Evolutionary conservation across 2,329 filamentous ascomycete genomes (phyloP), one percentile per base, ranked within the genome.

Genomic region (Aspergillus brasiliensis): DNA sequence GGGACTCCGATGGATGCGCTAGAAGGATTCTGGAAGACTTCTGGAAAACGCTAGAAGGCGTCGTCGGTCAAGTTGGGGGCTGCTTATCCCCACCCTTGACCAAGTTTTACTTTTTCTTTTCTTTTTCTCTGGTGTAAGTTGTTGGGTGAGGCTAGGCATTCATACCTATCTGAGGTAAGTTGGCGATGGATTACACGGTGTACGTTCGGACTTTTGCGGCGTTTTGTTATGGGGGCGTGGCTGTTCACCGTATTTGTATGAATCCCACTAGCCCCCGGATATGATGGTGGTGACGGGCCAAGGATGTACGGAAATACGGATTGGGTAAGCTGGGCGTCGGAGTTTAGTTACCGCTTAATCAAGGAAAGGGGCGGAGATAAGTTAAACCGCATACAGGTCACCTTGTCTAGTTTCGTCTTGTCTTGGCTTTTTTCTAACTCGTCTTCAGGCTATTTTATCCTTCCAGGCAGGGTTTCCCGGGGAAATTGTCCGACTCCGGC

Each of bases 21-120:
- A 73, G 71, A 74, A 73, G 48, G 47, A 56, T 72, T 74, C 70
- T 57, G 68, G 73, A 75, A 75, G 46, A 28, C 52, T 70, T 71
- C 64, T 66, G 47, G 71, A 74, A 74, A 42, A 57, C 67, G 55
- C 69, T 65, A 72, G 65, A 70, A 68, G 46, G 46, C 5, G 13
- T 44, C 3, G 38, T 42, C 38, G 17, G n/a, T 8, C 31, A 8
- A 34, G 8, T 42, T 42, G 38, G 38, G 38, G 38, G 38, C 15
- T 17, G 17, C n/a, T 42, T n/a, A 42, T n/a, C 46, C 5, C 31
- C 31, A 34, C 11, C 13, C 31, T 34, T 15, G 13, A 11, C 31
- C 31, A 34, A 25, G 4, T 25, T 25, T 25, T 25, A 25, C 13
- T 31, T 31, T 4, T 28, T 31, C 10, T 31, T 11, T 37, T 47